A percentile compares a stretch with the other conserved stretches of the same genome.
These are phyloP conservation scores for Pleurotus giganteus DNA, from an alignment of 768 basidiomycete species.

Conservation along the genomic window DNA sequence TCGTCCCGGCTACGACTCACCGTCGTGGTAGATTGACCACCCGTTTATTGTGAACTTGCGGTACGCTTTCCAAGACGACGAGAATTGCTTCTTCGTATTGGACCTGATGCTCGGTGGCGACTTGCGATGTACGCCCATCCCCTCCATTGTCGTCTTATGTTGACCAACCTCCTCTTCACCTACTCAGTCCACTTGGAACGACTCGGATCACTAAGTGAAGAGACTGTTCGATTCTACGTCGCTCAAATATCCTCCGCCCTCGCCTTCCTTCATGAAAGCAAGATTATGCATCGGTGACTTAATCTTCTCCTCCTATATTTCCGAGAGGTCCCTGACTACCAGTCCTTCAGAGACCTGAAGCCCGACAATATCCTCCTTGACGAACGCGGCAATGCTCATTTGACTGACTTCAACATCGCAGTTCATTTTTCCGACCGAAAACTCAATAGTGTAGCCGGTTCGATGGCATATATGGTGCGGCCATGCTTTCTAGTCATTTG, in stretches of 20 bases:
- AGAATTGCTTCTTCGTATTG: slow-evolving; percentile 97
- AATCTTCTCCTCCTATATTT: slow-evolving; percentile 16
- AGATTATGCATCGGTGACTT: slow-evolving; percentile 91
- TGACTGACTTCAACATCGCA: slow-evolving; percentile 98
- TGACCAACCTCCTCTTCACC: slow-evolving; percentile 10
- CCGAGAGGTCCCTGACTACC: slow-evolving; percentile 16
- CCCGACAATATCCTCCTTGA: slow-evolving; percentile 98
- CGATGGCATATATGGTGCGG: slow-evolving; percentile 99
- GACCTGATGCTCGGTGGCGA: slow-evolving; percentile 98
- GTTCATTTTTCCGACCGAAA: slow-evolving; percentile 91
- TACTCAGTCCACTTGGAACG: slow-evolving; percentile 83
- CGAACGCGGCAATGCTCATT: slow-evolving; percentile 91
- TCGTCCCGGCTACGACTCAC: slow-evolving; percentile 1
- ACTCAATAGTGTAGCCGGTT: slow-evolving; percentile 90
- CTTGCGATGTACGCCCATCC: slow-evolving; percentile 63
- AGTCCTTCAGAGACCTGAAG: slow-evolving; percentile 75
- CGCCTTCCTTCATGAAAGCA: slow-evolving; percentile 86
- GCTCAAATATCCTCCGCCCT: slow-evolving; percentile 89
- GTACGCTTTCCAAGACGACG: slow-evolving; percentile 97
- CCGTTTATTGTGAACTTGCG: slow-evolving; percentile 93
- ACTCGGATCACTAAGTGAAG: slow-evolving; percentile 70
- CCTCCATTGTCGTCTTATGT: slow-evolving; percentile 7
- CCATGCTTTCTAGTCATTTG: slow-evolving; percentile 42
- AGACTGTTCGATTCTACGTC: slow-evolving; percentile 82
- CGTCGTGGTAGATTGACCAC: slow-evolving; percentile 79